Percentiles rank a stretch among this genome's conserved stretches.
These are phyloP conservation scores for Plasmodium gaboni DNA, from an alignment of 169 alveolate species.

Conservation along the genomic window DNA sequence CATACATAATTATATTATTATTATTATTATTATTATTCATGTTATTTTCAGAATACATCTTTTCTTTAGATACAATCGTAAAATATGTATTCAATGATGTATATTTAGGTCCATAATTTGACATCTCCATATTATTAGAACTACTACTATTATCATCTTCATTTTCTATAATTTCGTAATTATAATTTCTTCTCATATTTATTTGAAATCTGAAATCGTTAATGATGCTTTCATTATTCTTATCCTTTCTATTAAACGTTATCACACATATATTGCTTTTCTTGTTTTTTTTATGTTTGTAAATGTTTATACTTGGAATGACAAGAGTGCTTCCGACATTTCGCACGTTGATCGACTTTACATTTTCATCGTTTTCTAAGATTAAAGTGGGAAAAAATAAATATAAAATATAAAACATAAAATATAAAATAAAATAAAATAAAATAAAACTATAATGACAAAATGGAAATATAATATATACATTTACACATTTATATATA, in stretches of 20 bases:
- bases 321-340: conserved; percentile 34
- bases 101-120: background rate
- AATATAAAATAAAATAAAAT: background rate
- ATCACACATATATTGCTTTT: conserved; percentile 33
- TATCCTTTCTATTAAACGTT: conserved; percentile 23
- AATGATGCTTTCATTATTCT: conserved; percentile 36
- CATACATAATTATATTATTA: too few relatives aligned
- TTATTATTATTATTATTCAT: background rate
- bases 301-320: conserved; percentile 22
- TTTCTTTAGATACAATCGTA: conserved; percentile 16
- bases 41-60: background rate
- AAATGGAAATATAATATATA: background rate
- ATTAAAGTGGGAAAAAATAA: background rate
- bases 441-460: background rate
- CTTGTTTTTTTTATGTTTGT: conserved; percentile 24
- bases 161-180: conserved; percentile 13
- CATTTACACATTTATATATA: background rate
- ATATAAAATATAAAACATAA: background rate
- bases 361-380: conserved; percentile 30
- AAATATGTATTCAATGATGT: conserved; percentile 39
- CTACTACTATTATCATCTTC: conserved; percentile 18
- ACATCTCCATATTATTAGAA: conserved; percentile 10
- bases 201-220: conserved; percentile 53
- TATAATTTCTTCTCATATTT: conserved; percentile 29
- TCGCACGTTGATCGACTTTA: conserved; percentile 19